Evolutionary conservation across 495 filamentous ascomycete genomes (phyloP).

Genomic region (Emericellopsis terricola): DNA sequence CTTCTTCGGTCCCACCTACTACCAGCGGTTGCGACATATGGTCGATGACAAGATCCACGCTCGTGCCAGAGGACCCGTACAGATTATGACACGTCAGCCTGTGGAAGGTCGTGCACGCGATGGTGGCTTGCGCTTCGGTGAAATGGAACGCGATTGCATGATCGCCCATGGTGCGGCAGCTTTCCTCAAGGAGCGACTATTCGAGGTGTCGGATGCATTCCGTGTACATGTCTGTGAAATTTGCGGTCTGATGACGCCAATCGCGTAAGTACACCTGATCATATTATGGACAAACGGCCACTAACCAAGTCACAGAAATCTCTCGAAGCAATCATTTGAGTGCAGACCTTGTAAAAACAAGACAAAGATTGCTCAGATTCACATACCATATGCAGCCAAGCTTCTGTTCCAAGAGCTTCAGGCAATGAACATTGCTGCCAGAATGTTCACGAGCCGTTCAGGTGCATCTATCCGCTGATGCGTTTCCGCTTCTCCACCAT

Average conservation of each 20-base stretch:
- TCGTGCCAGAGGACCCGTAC: conserved; percentile 81
- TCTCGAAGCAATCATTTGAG: conserved; percentile 86
- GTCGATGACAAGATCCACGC: conserved; percentile 99
- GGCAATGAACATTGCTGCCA: conserved; percentile 93
- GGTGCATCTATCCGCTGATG: conserved; percentile 46
- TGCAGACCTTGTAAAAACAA: conserved; percentile 97
- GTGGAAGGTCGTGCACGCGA: conserved; percentile 96
- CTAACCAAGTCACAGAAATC: conserved; percentile 40
- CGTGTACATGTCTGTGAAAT: conserved; percentile 96
- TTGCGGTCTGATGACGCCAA: conserved; percentile 95
- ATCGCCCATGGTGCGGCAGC: conserved; percentile 92
- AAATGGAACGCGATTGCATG: conserved; percentile 99
- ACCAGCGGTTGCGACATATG: conserved; percentile 97
- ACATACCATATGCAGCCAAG: conserved; percentile 97
- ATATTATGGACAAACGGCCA: conserved; percentile 1
- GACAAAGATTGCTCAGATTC: conserved; percentile 89
- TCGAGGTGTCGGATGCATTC: conserved; percentile 97
- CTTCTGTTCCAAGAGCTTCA: conserved; percentile 95
- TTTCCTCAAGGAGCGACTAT: conserved; percentile 93
- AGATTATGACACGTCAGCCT: conserved; percentile 96
- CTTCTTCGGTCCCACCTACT: conserved; percentile 96
- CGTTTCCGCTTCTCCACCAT: no score
- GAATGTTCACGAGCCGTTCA: conserved; percentile 83
- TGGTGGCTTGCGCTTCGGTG: conserved; percentile 96
- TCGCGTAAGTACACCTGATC: conserved; percentile 58